These are phyloP conservation scores for Nothomitra cinnamomea DNA, from an alignment of 2,329 filamentous ascomycete genomes.

Conservation along the genomic window DNA sequence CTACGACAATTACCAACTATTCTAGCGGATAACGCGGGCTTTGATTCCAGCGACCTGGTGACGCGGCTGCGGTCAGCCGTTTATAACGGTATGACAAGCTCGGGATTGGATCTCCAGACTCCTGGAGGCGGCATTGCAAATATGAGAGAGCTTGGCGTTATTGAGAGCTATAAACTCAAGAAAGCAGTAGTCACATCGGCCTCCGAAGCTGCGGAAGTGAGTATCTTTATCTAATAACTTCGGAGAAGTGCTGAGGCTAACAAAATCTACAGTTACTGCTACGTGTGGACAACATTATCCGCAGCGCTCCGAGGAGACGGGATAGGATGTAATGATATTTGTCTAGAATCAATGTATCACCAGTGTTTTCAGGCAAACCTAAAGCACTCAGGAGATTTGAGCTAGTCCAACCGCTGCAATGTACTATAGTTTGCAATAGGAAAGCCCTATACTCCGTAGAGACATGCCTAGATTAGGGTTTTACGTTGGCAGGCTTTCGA, in stretches of 20 bases:
- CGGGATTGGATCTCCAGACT: slow-evolving; percentile 73
- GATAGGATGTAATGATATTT: slow-evolving; percentile 45
- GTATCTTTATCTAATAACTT: slow-evolving; percentile 18
- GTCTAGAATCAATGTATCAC: neutral
- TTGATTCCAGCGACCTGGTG: slow-evolving; percentile 89
- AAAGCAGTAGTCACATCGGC: slow-evolving; percentile 93
- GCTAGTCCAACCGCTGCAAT: no score
- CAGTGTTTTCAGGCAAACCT: no score
- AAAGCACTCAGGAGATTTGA: no score
- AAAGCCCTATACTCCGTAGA: no score
- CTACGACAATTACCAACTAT: slow-evolving; percentile 91
- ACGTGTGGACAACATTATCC: slow-evolving; percentile 94
- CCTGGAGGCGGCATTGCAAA: slow-evolving; percentile 87
- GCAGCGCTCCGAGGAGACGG: slow-evolving; percentile 69
- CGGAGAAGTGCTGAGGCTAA: slow-evolving; percentile 11
- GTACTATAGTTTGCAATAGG: no score
- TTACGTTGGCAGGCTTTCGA: no score
- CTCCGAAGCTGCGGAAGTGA: slow-evolving; percentile 88
- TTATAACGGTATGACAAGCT: slow-evolving; percentile 85
- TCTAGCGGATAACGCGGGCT: slow-evolving; percentile 88
- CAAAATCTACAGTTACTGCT: slow-evolving; percentile 49
- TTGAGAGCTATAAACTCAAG: slow-evolving; percentile 98
- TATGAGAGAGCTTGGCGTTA: slow-evolving; percentile 87
- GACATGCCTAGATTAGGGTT: no score
- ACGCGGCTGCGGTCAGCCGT: slow-evolving; percentile 82